These are phyloP conservation scores for Cystobasidiaceae sp. DNA, from an alignment of 1,284 basidiomycete genomes.

Conservation along the genomic window DNA sequence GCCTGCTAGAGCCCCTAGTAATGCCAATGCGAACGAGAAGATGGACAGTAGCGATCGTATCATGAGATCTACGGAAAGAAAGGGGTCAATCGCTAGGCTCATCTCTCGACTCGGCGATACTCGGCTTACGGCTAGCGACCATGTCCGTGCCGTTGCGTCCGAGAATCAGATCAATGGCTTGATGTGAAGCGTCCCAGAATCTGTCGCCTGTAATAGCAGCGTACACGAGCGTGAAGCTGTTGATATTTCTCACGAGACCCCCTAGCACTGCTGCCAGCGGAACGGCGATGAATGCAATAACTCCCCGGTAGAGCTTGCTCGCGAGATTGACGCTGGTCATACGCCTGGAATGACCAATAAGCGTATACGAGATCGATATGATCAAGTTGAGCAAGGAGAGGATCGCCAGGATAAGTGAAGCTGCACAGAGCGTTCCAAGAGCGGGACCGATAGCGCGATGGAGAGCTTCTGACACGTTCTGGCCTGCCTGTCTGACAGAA, in stretches of 20 bases:
- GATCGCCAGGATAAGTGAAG: neutral
- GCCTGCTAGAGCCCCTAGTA: slow-evolving; percentile 20
- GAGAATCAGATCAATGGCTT: slow-evolving; percentile 17
- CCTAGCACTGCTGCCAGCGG: slow-evolving; percentile 6
- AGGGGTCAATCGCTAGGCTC: neutral
- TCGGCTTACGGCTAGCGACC: slow-evolving; percentile 24
- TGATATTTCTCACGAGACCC: neutral
- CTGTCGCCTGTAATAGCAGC: slow-evolving; percentile 19
- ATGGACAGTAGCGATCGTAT: slow-evolving; percentile 12
- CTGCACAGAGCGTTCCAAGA: slow-evolving; percentile 17
- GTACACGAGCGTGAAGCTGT: slow-evolving; percentile 17
- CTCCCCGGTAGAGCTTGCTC: neutral
- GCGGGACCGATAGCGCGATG: slow-evolving; percentile 3
- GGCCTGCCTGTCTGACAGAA: neutral
- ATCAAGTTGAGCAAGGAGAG: slow-evolving; percentile 11
- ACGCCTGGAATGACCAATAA: neutral
- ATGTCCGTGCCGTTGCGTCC: slow-evolving; percentile 25
- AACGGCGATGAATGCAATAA: neutral
- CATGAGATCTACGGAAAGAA: slow-evolving; percentile 10
- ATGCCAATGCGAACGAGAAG: slow-evolving; percentile 3
- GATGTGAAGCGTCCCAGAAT: slow-evolving; percentile 10
- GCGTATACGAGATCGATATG: neutral
- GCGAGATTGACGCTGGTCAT: neutral
- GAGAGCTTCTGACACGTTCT: slow-evolving; percentile 5
- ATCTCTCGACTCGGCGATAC: neutral